These are phyloP conservation scores for Gossypium mustelinum DNA, from an alignment of 345 rosid genomes.

Conservation along the genomic window DNA sequence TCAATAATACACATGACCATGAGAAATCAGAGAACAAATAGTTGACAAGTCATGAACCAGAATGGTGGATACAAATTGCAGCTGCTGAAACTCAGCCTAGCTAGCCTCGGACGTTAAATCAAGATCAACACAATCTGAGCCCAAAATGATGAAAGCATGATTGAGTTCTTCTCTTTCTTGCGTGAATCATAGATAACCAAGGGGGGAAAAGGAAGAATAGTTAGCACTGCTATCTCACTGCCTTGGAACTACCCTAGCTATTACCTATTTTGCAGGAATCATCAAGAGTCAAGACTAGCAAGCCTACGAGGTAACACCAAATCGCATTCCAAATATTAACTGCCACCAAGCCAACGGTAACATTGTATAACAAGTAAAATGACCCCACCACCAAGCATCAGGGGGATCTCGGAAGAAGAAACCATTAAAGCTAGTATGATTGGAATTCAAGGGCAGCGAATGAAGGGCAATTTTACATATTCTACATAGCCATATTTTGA, in stretches of 20 bases:
- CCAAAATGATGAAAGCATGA: neutral
- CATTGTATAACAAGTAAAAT: neutral
- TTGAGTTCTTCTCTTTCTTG: constrained; percentile 5
- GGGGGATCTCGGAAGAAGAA: neutral
- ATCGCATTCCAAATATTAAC: neutral
- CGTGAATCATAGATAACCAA: neutral
- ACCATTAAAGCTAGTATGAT: neutral
- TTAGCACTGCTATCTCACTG: neutral
- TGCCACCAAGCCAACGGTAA: neutral
- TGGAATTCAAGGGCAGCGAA: neutral
- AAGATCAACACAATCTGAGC: constrained; percentile 3
- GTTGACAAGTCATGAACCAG: neutral
- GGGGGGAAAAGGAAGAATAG: neutral
- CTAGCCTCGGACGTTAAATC: neutral
- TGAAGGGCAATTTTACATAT: neutral
- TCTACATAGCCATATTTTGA: neutral
- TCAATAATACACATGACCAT: neutral
- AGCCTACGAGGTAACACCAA: neutral
- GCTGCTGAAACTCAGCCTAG: neutral
- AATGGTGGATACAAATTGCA: no score
- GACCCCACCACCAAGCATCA: neutral
- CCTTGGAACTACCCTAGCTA: neutral
- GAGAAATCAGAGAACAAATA: neutral
- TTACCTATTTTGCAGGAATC: neutral
- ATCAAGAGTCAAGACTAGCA: neutral